phyloP scores from a whole-genome alignment of 805 yeast species.

The Maudiozyma barnettii region DNA sequence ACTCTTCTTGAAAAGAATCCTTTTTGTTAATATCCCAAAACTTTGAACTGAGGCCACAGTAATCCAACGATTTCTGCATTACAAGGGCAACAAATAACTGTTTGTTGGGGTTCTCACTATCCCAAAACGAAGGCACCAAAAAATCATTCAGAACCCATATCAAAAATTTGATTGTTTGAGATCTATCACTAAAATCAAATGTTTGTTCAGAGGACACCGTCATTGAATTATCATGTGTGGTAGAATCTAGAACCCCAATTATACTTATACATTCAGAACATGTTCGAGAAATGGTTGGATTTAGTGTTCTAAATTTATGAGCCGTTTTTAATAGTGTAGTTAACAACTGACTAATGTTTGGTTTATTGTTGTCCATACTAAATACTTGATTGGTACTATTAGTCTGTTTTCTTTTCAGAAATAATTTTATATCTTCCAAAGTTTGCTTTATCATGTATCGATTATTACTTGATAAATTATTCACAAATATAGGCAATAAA shows the following conservation, averaged over 20 bases:
- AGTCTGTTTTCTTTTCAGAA: slow-evolving; percentile 41
- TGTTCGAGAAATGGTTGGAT: slow-evolving; percentile 41
- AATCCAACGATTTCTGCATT: slow-evolving; percentile 75
- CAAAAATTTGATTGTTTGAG: slow-evolving; percentile 58
- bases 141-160: slow-evolving; percentile 53
- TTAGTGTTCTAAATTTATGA: slow-evolving; percentile 41
- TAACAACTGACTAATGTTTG: slow-evolving; percentile 37
- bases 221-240: slow-evolving; percentile 38
- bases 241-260: slow-evolving; percentile 68
- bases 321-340: slow-evolving; percentile 48
- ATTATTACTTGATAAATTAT: slow-evolving; percentile 22
- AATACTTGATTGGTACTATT: slow-evolving; percentile 37
- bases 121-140: slow-evolving; percentile 80
- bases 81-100: slow-evolving; percentile 80
- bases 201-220: slow-evolving; percentile 33
- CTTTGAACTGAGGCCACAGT: slow-evolving; percentile 40
- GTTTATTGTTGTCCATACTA: slow-evolving; percentile 17
- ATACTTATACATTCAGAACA: slow-evolving; percentile 65
- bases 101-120: slow-evolving; percentile 75
- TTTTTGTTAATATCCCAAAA: slow-evolving; percentile 25
- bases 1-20: slow-evolving; percentile 23
- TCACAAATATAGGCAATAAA: slow-evolving; percentile 20
- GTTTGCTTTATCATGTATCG: slow-evolving; percentile 65
- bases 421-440: slow-evolving; percentile 50
- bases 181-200: slow-evolving; percentile 50